These are phyloP conservation scores for Sporothrix schenckii DNA, from an alignment of 2,329 filamentous ascomycete genomes.

Conservation along the genomic window DNA sequence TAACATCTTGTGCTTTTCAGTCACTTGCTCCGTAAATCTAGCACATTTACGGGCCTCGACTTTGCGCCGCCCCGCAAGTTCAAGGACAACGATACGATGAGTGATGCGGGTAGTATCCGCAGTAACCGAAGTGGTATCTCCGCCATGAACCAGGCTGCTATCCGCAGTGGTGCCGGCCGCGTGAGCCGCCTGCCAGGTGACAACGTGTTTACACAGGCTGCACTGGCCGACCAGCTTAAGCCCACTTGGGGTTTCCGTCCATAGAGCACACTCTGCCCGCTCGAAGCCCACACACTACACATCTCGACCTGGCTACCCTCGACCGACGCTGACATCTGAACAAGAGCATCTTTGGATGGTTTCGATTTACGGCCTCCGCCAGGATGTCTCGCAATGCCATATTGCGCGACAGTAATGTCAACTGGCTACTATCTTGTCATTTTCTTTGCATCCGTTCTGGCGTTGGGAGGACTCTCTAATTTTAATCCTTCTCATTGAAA, in stretches of 20 bases:
- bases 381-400: not conserved
- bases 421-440: slow-evolving; percentile 7
- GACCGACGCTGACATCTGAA: not conserved
- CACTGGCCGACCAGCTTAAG: slow-evolving; percentile 64
- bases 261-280: slow-evolving; percentile 27
- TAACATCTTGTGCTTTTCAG: slow-evolving; percentile 44
- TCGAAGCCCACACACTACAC: not conserved
- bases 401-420: not conserved
- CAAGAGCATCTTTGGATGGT: not conserved
- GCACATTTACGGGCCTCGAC: slow-evolving; percentile 76
- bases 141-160: slow-evolving; percentile 66
- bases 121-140: slow-evolving; percentile 81
- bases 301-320: not conserved
- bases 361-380: not conserved
- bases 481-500: slow-evolving; percentile 5
- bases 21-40: slow-evolving; percentile 73
- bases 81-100: slow-evolving; percentile 62
- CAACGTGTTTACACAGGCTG: slow-evolving; percentile 74
- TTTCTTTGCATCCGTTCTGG: slow-evolving; percentile 27
- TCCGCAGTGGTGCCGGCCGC: slow-evolving; percentile 82
- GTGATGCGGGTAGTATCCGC: slow-evolving; percentile 67
- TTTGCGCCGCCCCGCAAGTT: slow-evolving; percentile 79
- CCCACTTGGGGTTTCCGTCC: slow-evolving; percentile 61
- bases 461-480: slow-evolving; percentile 12
- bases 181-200: slow-evolving; percentile 82